phyloP scores from a whole-genome alignment of 768 basidiomycete genomes.

The Termitomyces sp. region DNA sequence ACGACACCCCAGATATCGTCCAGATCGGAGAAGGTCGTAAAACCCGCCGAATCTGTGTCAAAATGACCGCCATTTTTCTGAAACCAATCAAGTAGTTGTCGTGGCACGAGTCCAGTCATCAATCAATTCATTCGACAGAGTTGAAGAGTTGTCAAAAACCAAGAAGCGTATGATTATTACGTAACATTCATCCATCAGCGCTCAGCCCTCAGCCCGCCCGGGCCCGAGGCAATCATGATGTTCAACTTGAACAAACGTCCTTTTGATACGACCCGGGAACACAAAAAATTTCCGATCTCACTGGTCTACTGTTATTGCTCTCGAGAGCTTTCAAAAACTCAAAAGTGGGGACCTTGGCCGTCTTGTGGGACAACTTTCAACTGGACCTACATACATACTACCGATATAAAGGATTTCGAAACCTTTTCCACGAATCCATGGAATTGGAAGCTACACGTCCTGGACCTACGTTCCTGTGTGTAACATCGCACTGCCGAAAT shows the following conservation, averaged over 20 bases:
- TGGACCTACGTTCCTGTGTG: not conserved
- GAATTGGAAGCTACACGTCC: not conserved
- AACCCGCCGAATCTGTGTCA: conserved; percentile 46
- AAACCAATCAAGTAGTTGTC: conserved; percentile 50
- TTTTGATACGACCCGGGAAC: not conserved
- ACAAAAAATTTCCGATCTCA: not conserved
- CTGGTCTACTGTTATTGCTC: not conserved
- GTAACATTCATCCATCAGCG: not conserved
- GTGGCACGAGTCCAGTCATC: conserved; percentile 6
- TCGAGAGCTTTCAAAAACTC: not conserved
- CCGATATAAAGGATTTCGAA: not conserved
- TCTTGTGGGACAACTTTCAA: not conserved
- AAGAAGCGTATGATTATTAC: not conserved
- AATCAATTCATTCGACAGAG: not conserved
- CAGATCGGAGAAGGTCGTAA: conserved; percentile 43
- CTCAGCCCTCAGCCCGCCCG: no score
- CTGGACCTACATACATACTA: no score
- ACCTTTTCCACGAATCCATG: no score
- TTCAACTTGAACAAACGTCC: not conserved
- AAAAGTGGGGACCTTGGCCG: not conserved
- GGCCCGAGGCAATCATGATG: not conserved
- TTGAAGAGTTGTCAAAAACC: not conserved
- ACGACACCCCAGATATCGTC: conserved; percentile 72
- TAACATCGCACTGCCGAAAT: no score
- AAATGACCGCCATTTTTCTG: conserved; percentile 45